Conservation (phyloP, 495 filamentous ascomycete genomes). For the Neurospora sp. region DNA sequence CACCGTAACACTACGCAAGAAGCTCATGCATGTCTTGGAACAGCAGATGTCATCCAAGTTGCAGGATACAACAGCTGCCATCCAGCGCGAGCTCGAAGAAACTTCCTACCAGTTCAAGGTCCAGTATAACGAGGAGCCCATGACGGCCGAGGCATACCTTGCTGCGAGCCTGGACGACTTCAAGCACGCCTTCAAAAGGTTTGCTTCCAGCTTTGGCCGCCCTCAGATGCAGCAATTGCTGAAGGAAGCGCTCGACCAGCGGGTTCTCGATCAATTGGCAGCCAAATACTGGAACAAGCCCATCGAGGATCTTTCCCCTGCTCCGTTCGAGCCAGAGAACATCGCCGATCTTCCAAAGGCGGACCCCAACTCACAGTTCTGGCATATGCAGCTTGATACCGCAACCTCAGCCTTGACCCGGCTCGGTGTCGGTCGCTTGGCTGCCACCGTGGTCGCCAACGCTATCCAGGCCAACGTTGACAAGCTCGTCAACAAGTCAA, state of each 20-base stretch:
- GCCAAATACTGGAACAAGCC: constrained; percentile 97
- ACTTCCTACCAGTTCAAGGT: constrained; percentile 99
- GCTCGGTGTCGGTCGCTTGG: constrained; percentile 82
- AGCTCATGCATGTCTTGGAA: constrained; percentile 93
- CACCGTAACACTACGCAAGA: constrained; percentile 79
- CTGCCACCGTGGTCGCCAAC: constrained; percentile 79
- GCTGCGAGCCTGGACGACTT: constrained; percentile 91
- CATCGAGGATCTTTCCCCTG: constrained; percentile 58
- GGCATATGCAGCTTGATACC: constrained; percentile 90
- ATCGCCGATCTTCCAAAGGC: constrained; percentile 71
- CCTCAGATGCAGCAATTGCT: constrained; percentile 80
- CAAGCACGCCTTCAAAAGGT: constrained; percentile 95
- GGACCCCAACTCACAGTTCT: constrained; percentile 73
- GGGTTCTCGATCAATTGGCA: constrained; percentile 89
- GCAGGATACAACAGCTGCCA: constrained; percentile 76
- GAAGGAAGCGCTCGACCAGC: constrained; percentile 87
- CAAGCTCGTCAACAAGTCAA: constrained; percentile 60
- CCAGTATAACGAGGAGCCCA: constrained; percentile 92
- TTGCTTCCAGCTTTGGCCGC: constrained; percentile 80
- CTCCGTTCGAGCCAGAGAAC: constrained; percentile 57
- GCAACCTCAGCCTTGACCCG: constrained; percentile 85
- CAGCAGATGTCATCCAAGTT: constrained; percentile 92
- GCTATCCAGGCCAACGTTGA: constrained; percentile 83
- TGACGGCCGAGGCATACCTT: constrained; percentile 92
- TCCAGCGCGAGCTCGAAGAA: constrained; percentile 91